Evolutionary conservation across 371 early-diverging fungal genomes (phyloP), one percentile per base, ranked within the genome.

Genomic region (Saksenaea vasiformis): DNA sequence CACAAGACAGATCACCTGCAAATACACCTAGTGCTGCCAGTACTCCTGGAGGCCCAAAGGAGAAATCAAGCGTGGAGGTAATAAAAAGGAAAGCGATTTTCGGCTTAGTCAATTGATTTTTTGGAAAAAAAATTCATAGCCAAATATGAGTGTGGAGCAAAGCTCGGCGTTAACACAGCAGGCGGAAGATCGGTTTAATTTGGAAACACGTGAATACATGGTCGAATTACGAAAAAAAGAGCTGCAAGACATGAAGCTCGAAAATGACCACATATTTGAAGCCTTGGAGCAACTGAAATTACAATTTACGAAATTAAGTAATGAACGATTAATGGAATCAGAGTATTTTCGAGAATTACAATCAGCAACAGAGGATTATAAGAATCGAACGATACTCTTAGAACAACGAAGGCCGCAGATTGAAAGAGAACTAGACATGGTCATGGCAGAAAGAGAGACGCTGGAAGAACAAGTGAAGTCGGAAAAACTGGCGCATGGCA

Each of bases 231-330:
- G 90, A 14, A 79, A 80, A 66, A 76, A 74, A 28, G 93, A 96
- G 61, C 61, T 91, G 15, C 90, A 93, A n/a, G 87, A 88, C 41
- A 69, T 94, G n/a, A 84, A 85, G 65, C 71, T 80, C 5, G 87
- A 88, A 37, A 82, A 93, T 24, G 81, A 93, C 27, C 71, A 72
- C 2, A 70, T 85, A 34, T 58, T 74, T 14, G 80, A 86, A 54
- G 76, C 86, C 38, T 65, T 84, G n/a, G 85, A 88, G 41, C 83
- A 84, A 56, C 71, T 76, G 72, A 74, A 68, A 67, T 76, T 38
- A 60, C 70, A 28, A 68, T 76, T 58, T 70, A 80, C 67, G 8
- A 56, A 34, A 5, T 28, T 74, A 68, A 70, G 77, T 0, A 90
- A 91, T 60, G 90, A 93, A 38, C 69, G 74, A 22, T n/a, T 81